A percentile compares a stretch with the other conserved stretches of the same genome.
Conservation (phyloP, 352 stramenopile genomes). For the Globisporangium abappressorium region DNA sequence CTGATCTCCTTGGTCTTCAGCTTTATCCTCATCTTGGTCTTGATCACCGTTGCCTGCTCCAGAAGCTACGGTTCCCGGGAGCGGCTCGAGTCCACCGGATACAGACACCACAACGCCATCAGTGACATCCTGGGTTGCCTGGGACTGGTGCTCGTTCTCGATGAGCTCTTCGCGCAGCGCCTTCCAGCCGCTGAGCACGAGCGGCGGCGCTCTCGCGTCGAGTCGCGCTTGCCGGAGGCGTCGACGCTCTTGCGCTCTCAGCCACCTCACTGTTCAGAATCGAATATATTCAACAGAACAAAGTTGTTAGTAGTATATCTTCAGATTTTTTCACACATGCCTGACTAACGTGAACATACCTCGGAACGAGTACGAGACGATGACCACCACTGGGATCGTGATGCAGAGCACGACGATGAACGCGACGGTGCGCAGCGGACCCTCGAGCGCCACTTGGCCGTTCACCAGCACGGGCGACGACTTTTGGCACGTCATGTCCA, state of each 20-base stretch:
- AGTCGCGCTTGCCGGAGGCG: constrained; percentile 5
- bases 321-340: no score
- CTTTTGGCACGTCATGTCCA: constrained; percentile 21
- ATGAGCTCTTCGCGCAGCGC: constrained; percentile 25
- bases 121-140: background rate
- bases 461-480: background rate
- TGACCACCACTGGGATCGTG: constrained; percentile 14
- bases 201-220: constrained; percentile 11
- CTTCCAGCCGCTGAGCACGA: constrained; percentile 23
- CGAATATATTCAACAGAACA: no score
- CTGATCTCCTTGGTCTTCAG: background rate
- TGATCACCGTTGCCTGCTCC: background rate
- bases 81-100: constrained; percentile 3
- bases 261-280: background rate
- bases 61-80: background rate
- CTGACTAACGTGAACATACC: no score
- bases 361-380: constrained; percentile 9
- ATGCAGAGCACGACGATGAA: constrained; percentile 12
- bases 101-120: background rate
- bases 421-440: constrained; percentile 6
- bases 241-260: background rate
- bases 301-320: no score
- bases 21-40: background rate
- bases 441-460: constrained; percentile 1
- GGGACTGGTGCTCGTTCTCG: constrained; percentile 16